phyloP scores from a whole-genome alignment of 148 eudicot species.

The Gaultheria prostrata region DNA sequence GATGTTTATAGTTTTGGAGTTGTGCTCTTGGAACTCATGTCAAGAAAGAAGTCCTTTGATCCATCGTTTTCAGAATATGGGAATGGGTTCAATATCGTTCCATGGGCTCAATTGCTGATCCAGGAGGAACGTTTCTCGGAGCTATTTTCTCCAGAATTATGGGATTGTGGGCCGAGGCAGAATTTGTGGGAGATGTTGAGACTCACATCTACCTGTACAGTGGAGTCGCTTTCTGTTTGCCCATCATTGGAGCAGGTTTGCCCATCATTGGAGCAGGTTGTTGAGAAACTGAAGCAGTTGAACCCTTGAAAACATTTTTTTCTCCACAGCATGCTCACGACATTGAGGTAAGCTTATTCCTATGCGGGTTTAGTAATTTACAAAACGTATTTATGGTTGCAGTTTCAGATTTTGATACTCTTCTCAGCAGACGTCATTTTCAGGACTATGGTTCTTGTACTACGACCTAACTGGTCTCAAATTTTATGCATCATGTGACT shows the following conservation, averaged over 20 bases:
- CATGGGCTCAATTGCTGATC: conserved; percentile 53
- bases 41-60: conserved; percentile 60
- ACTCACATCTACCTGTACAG: conserved; percentile 52
- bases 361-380: too few species aligned
- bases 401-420: too few species aligned
- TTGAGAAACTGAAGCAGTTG: conserved; percentile 50
- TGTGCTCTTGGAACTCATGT: conserved; percentile 56
- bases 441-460: too few species aligned
- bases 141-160: conserved; percentile 41
- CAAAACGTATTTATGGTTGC: too few species aligned
- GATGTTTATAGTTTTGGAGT: conserved; percentile 69
- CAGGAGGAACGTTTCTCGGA: conserved; percentile 41
- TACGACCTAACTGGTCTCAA: too few species aligned
- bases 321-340: neutral
- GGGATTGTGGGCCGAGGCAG: conserved; percentile 55
- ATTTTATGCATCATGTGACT: too few species aligned
- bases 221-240: conserved; percentile 48
- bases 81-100: conserved; percentile 60
- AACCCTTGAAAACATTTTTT: neutral
- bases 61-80: conserved; percentile 60
- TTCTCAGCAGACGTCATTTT: too few species aligned
- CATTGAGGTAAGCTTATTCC: neutral
- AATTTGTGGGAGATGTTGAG: conserved; percentile 42
- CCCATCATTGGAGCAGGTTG: conserved; percentile 55
- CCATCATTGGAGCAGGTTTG: conserved; percentile 58